Evolutionary conservation across 371 early-diverging fungal species (phyloP).

Genomic region (Mucor racemosus): DNA sequence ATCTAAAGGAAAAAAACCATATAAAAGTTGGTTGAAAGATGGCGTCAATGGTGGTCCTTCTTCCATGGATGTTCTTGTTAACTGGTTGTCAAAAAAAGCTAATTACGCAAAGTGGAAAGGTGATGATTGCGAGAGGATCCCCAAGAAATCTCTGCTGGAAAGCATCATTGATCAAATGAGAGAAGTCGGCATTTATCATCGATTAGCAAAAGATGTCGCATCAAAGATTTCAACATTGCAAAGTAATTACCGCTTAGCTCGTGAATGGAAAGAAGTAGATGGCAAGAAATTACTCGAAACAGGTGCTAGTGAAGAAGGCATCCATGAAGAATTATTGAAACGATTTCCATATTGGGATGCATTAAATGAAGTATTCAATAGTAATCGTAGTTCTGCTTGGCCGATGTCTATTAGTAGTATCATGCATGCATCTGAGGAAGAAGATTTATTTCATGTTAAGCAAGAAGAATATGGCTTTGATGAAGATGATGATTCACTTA

Average conservation of each 20-base stretch:
- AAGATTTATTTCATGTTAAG: constrained; percentile 27
- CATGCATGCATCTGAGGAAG: constrained; percentile 36
- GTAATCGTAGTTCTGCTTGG: constrained; percentile 30
- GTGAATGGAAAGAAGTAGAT: constrained; percentile 52
- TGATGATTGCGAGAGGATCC: constrained; percentile 48
- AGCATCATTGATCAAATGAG: constrained; percentile 51
- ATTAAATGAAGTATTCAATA: constrained; percentile 43
- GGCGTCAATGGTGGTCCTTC: constrained; percentile 55
- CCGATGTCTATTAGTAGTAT: constrained; percentile 55
- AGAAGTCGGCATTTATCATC: constrained; percentile 51
- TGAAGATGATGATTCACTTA: constrained; percentile 22
- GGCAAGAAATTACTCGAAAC: constrained; percentile 41
- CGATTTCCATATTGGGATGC: constrained; percentile 57
- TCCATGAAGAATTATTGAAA: constrained; percentile 53
- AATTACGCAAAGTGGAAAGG: constrained; percentile 56
- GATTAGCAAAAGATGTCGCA: constrained; percentile 51
- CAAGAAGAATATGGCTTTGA: constrained; percentile 27
- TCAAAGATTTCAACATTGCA: constrained; percentile 53
- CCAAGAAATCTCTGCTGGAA: constrained; percentile 49
- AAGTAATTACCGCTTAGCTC: constrained; percentile 49
- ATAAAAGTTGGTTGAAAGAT: constrained; percentile 57
- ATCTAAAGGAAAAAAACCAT: constrained; percentile 49
- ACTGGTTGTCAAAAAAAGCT: constrained; percentile 52
- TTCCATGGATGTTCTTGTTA: constrained; percentile 51
- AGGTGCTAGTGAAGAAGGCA: constrained; percentile 42